Evolutionary conservation across 805 yeast genomes (phyloP).

Genomic region (Wilhelminamyces savonicus): DNA sequence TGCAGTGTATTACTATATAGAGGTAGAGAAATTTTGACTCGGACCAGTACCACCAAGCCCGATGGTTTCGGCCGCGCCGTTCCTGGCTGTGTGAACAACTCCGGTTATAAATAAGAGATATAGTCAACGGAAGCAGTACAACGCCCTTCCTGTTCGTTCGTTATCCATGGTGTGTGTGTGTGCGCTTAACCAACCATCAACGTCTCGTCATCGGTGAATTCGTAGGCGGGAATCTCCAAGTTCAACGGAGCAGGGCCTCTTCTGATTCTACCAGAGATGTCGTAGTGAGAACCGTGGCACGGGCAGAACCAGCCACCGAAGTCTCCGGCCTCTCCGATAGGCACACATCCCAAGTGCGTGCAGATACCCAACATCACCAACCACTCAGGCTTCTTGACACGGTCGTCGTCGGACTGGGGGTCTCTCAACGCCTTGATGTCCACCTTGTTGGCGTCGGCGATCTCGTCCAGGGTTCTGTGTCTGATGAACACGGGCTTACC

Average conservation of each 20-base stretch:
- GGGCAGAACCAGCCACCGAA: conserved; percentile 99
- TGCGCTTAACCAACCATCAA: conserved; percentile 73
- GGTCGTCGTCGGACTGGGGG: conserved; percentile 87
- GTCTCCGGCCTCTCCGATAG: conserved; percentile 99
- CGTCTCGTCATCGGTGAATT: conserved; percentile 69
- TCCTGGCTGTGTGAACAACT: too few relatives aligned
- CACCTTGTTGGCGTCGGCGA: conserved; percentile 85
- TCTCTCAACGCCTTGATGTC: conserved; percentile 80
- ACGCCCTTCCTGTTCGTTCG: too few relatives aligned
- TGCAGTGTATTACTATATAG: too few relatives aligned
- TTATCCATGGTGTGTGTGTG: too few relatives aligned
- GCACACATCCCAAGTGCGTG: conserved; percentile 99
- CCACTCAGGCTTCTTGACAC: conserved; percentile 98
- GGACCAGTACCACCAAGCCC: too few relatives aligned
- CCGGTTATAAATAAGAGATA: too few relatives aligned
- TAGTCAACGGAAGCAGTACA: too few relatives aligned
- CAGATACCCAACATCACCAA: conserved; percentile 98
- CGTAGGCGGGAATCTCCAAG: conserved; percentile 93
- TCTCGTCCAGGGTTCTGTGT: conserved; percentile 93
- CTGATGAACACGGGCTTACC: conserved; percentile 99
- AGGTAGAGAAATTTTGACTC: too few relatives aligned
- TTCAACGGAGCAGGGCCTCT: conserved; percentile 99
- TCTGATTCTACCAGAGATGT: conserved; percentile 99
- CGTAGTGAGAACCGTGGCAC: conserved; percentile 99
- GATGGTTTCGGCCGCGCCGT: too few relatives aligned